Percentiles rank a stretch among this genome's conserved stretches.
These are phyloP conservation scores for Mangifera indica DNA, from an alignment of 345 rosid genomes.

Conservation along the genomic window DNA sequence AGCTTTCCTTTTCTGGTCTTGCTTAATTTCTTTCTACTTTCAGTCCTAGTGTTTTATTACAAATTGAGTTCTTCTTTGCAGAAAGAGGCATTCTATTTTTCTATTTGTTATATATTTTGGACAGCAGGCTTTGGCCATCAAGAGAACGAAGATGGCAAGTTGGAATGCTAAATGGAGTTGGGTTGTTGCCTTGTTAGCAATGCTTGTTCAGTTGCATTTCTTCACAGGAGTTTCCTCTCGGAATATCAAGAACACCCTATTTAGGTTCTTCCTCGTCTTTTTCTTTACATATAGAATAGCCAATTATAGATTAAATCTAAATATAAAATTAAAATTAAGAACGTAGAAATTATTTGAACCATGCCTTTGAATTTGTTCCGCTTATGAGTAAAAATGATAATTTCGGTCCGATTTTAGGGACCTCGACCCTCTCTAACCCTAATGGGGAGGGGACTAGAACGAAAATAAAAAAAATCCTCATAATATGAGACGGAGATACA, in stretches of 20 bases:
- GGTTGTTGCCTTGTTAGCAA: neutral
- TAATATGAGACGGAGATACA: no score
- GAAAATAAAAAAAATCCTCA: no score
- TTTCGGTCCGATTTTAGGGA: no score
- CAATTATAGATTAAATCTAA: no score
- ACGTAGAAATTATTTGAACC: no score
- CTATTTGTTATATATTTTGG: neutral
- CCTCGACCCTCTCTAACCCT: no score
- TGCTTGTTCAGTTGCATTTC: conserved; percentile 9
- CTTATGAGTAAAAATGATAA: no score
- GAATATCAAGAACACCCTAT: conserved; percentile 17
- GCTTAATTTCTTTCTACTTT: neutral
- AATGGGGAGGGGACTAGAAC: no score
- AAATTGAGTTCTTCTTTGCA: neutral
- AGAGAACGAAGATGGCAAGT: conserved; percentile 16
- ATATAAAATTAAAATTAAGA: no score
- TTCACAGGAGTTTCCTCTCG: conserved; percentile 8
- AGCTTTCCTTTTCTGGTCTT: neutral
- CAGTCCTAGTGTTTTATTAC: neutral
- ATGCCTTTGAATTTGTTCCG: no score
- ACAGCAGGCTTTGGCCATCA: conserved; percentile 7
- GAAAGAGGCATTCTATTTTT: neutral
- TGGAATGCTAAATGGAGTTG: conserved; percentile 7
- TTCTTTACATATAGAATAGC: no score
- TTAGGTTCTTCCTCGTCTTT: conserved; percentile 35